These are phyloP conservation scores for Coemansia sp. DNA, from an alignment of 192 early-diverging fungal genomes.

Conservation along the genomic window DNA sequence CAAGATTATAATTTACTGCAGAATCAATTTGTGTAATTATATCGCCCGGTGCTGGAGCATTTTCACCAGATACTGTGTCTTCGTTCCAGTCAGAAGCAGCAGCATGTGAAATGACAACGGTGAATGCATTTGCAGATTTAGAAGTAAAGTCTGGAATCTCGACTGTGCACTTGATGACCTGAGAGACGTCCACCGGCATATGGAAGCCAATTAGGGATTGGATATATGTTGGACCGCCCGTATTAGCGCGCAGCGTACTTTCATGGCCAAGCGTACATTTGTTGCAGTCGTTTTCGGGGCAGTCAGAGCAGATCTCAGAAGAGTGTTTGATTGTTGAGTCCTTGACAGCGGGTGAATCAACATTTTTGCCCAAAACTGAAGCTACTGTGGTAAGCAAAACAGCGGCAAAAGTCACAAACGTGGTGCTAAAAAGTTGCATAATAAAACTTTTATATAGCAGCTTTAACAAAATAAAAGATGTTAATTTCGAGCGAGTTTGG, in stretches of 20 bases:
- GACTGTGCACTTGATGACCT: constrained; percentile 29
- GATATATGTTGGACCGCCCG: constrained; percentile 36
- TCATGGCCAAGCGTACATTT: constrained; percentile 44
- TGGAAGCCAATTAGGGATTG: constrained; percentile 40
- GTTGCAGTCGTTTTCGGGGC: constrained; percentile 50
- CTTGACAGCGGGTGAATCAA: constrained; percentile 33
- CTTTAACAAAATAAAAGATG: background rate
- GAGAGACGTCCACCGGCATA: constrained; percentile 20
- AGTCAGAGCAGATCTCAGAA: constrained; percentile 39
- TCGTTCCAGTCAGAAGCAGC: constrained; percentile 34
- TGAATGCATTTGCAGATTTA: constrained; percentile 13
- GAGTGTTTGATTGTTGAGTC: constrained; percentile 53
- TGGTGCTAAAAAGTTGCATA: background rate
- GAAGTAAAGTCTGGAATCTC: constrained; percentile 42
- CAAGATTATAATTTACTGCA: constrained; percentile 23
- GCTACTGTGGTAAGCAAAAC: background rate
- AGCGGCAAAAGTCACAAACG: constrained; percentile 1
- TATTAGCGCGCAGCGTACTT: constrained; percentile 26
- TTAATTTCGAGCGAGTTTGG: background rate
- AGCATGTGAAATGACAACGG: constrained; percentile 20
- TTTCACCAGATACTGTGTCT: constrained; percentile 29
- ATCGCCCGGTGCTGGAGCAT: constrained; percentile 21
- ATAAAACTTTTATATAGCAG: background rate
- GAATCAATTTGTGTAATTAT: constrained; percentile 22
- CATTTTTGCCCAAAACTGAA: background rate